These are phyloP conservation scores for Monosporascus sp. DNA, from an alignment of 2,329 filamentous ascomycete species.

Conservation along the genomic window DNA sequence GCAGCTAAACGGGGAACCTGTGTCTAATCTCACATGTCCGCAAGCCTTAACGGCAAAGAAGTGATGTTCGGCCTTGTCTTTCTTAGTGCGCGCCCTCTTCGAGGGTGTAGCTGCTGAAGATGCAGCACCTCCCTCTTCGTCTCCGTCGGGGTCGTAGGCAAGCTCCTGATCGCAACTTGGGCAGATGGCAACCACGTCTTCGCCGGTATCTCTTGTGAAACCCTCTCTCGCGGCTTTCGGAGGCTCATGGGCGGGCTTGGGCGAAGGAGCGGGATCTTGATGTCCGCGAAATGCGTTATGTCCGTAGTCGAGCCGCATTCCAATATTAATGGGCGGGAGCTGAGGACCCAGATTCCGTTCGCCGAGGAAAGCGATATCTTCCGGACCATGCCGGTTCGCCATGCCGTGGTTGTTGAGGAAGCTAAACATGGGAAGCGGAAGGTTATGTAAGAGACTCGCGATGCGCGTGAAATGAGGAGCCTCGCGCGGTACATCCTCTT, in stretches of 20 bases:
- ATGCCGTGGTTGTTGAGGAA: constrained; percentile 5
- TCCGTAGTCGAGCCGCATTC: constrained; percentile 22
- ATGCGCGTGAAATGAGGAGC: constrained; percentile 4
- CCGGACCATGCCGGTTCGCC: constrained; percentile 11
- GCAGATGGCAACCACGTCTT: constrained; percentile 72
- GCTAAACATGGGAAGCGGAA: constrained; percentile 15
- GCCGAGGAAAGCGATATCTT: constrained; percentile 21
- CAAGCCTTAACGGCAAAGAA: constrained; percentile 91
- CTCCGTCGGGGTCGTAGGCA: constrained; percentile 56
- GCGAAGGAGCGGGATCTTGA: constrained; percentile 10
- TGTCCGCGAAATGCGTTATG: constrained; percentile 14
- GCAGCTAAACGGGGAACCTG: neutral
- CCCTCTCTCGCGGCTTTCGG: constrained; percentile 64
- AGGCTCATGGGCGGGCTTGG: constrained; percentile 54
- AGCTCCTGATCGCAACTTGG: constrained; percentile 83
- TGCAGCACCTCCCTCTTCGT: constrained; percentile 23
- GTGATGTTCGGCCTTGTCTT: constrained; percentile 64
- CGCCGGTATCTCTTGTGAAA: constrained; percentile 71
- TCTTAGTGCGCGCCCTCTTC: constrained; percentile 41
- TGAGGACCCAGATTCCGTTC: constrained; percentile 12
- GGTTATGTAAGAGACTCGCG: constrained; percentile 10
- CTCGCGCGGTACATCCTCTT: neutral
- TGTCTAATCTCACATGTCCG: constrained; percentile 65
- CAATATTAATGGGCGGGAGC: constrained; percentile 1
- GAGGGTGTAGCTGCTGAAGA: constrained; percentile 18